Percentiles rank a stretch among this genome's conserved stretches.
These are phyloP conservation scores for Starmerella floris DNA, from an alignment of 805 yeast species.

Conservation along the genomic window DNA sequence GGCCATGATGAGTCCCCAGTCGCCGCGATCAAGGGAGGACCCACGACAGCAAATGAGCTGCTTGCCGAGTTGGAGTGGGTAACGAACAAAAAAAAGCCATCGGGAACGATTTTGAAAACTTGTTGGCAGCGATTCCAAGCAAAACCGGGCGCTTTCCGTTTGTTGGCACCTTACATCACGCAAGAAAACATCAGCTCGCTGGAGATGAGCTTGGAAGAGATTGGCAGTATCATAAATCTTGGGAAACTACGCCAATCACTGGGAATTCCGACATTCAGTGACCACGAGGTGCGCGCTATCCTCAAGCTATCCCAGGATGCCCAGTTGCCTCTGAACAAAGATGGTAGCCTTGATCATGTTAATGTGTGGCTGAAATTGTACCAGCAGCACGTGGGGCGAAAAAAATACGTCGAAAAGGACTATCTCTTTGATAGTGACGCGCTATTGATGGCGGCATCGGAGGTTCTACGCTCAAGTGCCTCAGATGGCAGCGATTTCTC, in stretches of 20 bases:
- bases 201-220: constrained; percentile 8
- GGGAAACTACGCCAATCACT: constrained; percentile 37
- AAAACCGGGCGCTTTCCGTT: constrained; percentile 55
- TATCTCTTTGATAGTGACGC: constrained; percentile 59
- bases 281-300: not conserved
- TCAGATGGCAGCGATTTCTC: not conserved
- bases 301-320: not conserved
- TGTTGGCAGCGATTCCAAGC: constrained; percentile 38
- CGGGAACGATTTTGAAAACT: constrained; percentile 18
- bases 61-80: constrained; percentile 42
- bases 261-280: not conserved
- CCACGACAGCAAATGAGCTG: constrained; percentile 28
- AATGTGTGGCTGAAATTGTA: constrained; percentile 28
- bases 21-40: not conserved
- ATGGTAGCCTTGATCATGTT: constrained; percentile 19
- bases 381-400: constrained; percentile 27
- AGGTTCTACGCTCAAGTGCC: constrained; percentile 22
- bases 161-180: constrained; percentile 33
- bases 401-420: constrained; percentile 40
- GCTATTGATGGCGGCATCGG: constrained; percentile 41
- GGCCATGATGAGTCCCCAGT: constrained; percentile 7
- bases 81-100: constrained; percentile 7
- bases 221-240: constrained; percentile 30
- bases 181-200: constrained; percentile 20
- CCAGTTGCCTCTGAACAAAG: constrained; percentile 21